phyloP scores from a whole-genome alignment of 352 stramenopile genomes.

The Phytopythium delawarense region DNA sequence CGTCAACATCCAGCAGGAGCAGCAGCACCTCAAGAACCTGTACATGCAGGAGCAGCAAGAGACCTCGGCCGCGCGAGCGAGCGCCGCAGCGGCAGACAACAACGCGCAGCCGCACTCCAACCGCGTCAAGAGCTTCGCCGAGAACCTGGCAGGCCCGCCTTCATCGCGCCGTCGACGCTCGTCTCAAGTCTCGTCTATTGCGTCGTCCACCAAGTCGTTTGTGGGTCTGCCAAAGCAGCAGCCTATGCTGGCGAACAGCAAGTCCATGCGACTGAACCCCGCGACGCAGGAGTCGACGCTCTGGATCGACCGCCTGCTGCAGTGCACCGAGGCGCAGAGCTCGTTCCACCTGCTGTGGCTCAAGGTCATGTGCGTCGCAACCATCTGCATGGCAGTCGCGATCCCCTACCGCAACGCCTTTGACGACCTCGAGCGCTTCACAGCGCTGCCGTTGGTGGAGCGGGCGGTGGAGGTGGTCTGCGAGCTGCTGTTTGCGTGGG shows the following conservation, averaged over 20 bases:
- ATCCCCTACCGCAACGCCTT: slow-evolving; percentile 45
- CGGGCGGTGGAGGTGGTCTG: slow-evolving; percentile 32
- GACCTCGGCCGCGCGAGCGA: slow-evolving; percentile 5
- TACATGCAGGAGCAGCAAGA: slow-evolving; percentile 64
- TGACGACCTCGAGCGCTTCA: slow-evolving; percentile 23
- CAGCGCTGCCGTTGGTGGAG: slow-evolving; percentile 13
- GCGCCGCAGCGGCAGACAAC: not conserved
- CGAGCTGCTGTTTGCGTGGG: slow-evolving; percentile 43
- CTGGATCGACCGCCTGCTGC: slow-evolving; percentile 46
- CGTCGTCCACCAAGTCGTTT: not conserved
- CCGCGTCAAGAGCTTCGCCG: slow-evolving; percentile 7
- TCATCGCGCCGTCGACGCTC: not conserved
- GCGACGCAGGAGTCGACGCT: slow-evolving; percentile 12
- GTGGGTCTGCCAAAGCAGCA: not conserved
- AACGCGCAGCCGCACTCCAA: not conserved
- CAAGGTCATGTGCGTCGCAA: slow-evolving; percentile 19
- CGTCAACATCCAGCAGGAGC: slow-evolving; percentile 45
- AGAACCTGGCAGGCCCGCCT: not conserved
- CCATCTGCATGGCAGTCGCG: slow-evolving; percentile 36
- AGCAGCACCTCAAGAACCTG: slow-evolving; percentile 47
- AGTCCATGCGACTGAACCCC: slow-evolving; percentile 4
- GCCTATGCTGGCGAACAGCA: not conserved
- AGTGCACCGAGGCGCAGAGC: slow-evolving; percentile 43
- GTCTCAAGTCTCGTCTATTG: not conserved
- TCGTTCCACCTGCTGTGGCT: slow-evolving; percentile 38